A percentile compares a stretch with the other conserved stretches of the same genome.
These are phyloP conservation scores for Ophiostoma ips DNA, from an alignment of 2,329 filamentous ascomycete species.

Conservation along the genomic window DNA sequence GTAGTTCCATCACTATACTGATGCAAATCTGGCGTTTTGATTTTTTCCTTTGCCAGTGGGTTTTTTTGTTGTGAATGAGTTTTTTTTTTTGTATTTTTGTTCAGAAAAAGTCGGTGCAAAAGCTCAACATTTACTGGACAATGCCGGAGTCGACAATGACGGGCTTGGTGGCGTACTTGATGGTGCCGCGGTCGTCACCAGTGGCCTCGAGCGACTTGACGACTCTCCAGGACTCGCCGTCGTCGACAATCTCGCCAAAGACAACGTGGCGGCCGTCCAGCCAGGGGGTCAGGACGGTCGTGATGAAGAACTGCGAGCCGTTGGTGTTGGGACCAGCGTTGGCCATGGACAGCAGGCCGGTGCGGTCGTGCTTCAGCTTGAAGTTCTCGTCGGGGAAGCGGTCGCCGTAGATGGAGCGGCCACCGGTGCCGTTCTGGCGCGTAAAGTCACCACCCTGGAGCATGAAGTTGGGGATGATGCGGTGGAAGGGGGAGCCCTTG, in stretches of 20 bases:
- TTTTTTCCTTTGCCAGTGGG: conserved; percentile 1
- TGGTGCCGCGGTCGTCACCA: conserved; percentile 38
- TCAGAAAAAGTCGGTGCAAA: background rate
- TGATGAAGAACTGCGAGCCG: conserved; percentile 96
- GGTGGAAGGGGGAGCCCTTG: conserved; percentile 74
- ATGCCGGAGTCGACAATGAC: conserved; percentile 13
- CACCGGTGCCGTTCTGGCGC: conserved; percentile 77
- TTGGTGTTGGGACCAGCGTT: conserved; percentile 96
- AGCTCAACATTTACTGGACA: conserved; percentile 6
- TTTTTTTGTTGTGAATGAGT: background rate
- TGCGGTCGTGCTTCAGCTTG: conserved; percentile 54
- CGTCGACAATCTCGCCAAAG: conserved; percentile 56
- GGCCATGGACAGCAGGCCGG: conserved; percentile 83
- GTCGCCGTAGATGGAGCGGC: conserved; percentile 89
- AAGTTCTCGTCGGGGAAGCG: conserved; percentile 96
- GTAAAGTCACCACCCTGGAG: conserved; percentile 95
- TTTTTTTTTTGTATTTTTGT: conserved; percentile 2
- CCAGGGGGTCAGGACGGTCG: conserved; percentile 81
- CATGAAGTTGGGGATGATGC: conserved; percentile 88
- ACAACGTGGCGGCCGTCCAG: conserved; percentile 73
- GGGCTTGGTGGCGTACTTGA: conserved; percentile 38
- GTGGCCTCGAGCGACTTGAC: conserved; percentile 50
- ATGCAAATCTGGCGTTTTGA: background rate
- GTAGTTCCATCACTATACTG: background rate
- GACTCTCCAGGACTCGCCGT: conserved; percentile 30